Base-by-base conservation (phyloP, 345 rosid species). In the Gossypium sturtianum region DNA sequence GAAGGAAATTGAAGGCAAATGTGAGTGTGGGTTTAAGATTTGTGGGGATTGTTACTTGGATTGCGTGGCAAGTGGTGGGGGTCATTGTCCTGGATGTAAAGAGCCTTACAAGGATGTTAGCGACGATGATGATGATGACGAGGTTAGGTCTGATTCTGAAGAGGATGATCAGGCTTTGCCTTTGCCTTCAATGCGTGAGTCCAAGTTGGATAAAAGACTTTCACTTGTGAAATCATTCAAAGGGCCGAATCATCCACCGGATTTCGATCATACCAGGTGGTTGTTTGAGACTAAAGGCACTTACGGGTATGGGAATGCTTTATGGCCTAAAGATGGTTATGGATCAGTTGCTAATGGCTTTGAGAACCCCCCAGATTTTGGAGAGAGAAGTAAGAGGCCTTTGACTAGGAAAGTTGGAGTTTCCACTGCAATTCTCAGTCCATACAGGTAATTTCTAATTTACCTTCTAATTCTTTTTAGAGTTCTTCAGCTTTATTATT, bases 251-350 rank as follows among this genome's bases (percentile, higher is more conserved):
- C 88, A 90, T 61, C 78, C 88, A 3, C 88, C 83, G 2, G 93
- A 91, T 51, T 91, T 91, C 56, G 96, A 91, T 80, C 96, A 91
- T 41, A 85, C 89, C 0, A 74, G 91, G 25, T 91, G 93, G 93
- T 78, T 91, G 89, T 91, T 91, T 66, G 93, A 91, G 86, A 91
- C 96, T 19, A 91, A 89, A 77, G 96, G 91, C 17, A 91, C 96
- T 74, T 91, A 91, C 58, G 91, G 96, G 2, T 91, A 91, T 74
- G 91, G 96, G 4, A 91, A 89, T 45, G 96, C 96, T 0, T 86
- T 91, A 78, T 89, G 96, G 93, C 96, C 91, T 74, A 91, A 91
- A 80, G 91, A 91, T 72, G 91, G 87, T n/a, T 86, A 84, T 81
- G 95, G 89, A 52, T 78, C 85, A 8, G 87, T 87, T 74, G 85